Conservation (phyloP, 441 rosid species). For the Adansonia rubrostipa region DNA sequence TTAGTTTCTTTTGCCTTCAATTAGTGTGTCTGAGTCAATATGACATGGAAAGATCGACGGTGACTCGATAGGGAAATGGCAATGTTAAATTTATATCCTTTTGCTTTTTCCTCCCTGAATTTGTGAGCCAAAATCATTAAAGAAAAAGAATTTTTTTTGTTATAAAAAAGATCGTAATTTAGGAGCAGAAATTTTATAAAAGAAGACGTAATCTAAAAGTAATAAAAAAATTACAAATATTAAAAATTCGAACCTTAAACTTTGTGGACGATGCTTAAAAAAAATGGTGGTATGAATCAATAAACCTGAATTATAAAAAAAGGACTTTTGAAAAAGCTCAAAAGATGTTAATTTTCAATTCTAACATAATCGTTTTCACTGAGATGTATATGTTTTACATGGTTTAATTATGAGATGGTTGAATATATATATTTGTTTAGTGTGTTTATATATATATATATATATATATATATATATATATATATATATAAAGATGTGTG, state of each 20-base stretch:
- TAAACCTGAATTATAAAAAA: background rate
- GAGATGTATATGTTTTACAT: background rate
- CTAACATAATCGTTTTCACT: background rate
- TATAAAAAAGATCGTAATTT: no score
- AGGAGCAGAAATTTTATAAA: no score
- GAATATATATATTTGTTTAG: background rate
- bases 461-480: no score
- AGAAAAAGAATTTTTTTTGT: background rate
- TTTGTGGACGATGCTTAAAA: no score
- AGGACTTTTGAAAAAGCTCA: background rate
- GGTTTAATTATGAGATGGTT: background rate
- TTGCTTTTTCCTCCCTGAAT: background rate
- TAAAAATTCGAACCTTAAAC: no score
- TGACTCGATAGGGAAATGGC: background rate
- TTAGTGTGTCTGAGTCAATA: background rate
- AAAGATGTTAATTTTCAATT: background rate
- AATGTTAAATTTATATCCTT: background rate
- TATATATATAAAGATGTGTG: no score
- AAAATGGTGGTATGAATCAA: no score
- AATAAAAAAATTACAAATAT: no score
- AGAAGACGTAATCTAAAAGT: no score
- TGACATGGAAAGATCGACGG: slow-evolving; percentile 13
- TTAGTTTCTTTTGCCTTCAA: slow-evolving; percentile 12
- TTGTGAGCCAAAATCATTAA: background rate
- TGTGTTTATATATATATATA: no score